phyloP scores from a whole-genome alignment of 129 eudicot genomes.

The sunflower (Helianthus annuus) region HanXRQr2.0-SUNRISE NC_035434.2:170181289-170181788 shows the following conservation, averaged over 20 bases:
- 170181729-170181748: too few relatives aligned
- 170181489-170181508: conserved; percentile 22
- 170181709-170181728: too few relatives aligned
- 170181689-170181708: too few relatives aligned
- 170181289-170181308: conserved; percentile 90
- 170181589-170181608: too few relatives aligned
- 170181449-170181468: conserved; percentile 73
- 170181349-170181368: too few relatives aligned
- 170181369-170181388: background rate
- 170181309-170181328: conserved; percentile 68
- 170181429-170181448: conserved; percentile 84
- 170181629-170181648: too few relatives aligned
- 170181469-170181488: conserved; percentile 57
- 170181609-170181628: too few relatives aligned
- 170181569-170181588: background rate
- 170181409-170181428: conserved; percentile 42
- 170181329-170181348: background rate
- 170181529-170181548: conserved; percentile 22
- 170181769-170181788: too few relatives aligned
- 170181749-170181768: too few relatives aligned
- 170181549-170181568: conserved; percentile 5
- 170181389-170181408: background rate
- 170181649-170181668: too few relatives aligned
- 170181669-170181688: too few relatives aligned
- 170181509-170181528: conserved; percentile 31